phyloP scores from a whole-genome alignment of 768 basidiomycete genomes.

The Leccinum barrowsii region DNA sequence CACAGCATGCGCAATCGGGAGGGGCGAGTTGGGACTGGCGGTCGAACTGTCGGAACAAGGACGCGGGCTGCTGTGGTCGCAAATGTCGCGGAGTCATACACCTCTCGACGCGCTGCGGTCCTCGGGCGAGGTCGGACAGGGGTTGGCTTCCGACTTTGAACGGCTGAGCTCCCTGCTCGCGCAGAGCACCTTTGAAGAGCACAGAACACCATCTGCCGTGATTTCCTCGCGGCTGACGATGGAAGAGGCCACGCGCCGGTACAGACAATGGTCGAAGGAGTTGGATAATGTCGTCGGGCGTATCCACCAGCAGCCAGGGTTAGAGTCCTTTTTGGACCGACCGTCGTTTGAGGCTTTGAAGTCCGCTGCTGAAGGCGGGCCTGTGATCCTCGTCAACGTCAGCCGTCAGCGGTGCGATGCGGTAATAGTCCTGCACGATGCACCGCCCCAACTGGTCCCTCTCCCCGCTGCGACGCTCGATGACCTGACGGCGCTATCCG shows the following conservation, averaged over 20 bases:
- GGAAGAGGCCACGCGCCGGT: constrained; percentile 15
- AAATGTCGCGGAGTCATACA: constrained; percentile 24
- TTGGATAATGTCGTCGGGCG: constrained; percentile 18
- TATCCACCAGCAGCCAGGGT: constrained; percentile 25
- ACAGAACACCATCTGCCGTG: background rate
- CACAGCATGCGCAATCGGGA: constrained; percentile 25
- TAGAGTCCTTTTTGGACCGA: constrained; percentile 31
- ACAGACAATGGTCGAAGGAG: constrained; percentile 16
- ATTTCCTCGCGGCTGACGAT: constrained; percentile 1
- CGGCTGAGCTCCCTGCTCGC: constrained; percentile 13
- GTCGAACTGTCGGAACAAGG: constrained; percentile 37
- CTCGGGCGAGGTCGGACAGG: constrained; percentile 8
- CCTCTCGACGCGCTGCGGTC: constrained; percentile 25
- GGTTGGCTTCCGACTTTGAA: constrained; percentile 27
- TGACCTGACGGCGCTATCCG: constrained; percentile 7
- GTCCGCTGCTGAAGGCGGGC: constrained; percentile 25
- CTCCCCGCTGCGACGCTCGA: constrained; percentile 14
- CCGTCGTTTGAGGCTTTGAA: constrained; percentile 16
- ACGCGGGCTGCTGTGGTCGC: constrained; percentile 29
- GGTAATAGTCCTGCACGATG: constrained; percentile 28
- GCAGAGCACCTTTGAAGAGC: background rate
- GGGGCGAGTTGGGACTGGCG: constrained; percentile 18
- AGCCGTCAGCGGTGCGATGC: constrained; percentile 36
- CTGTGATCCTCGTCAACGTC: constrained; percentile 38
- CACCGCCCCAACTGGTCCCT: constrained; percentile 17